phyloP scores from a whole-genome alignment of 2,329 filamentous ascomycete genomes.

The Paecilomyces sp. region DNA sequence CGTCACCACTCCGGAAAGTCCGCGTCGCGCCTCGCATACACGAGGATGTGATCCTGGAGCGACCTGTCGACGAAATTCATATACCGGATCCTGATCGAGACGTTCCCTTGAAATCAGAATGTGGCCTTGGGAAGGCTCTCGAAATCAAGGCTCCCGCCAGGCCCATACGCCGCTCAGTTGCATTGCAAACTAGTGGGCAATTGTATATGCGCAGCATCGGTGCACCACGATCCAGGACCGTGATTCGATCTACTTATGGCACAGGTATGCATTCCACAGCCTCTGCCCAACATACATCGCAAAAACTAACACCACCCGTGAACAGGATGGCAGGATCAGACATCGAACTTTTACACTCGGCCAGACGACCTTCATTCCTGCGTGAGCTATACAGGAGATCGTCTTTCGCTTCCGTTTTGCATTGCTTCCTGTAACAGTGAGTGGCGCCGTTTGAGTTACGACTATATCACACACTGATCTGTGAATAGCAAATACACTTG shows the following conservation, averaged over 20 bases:
- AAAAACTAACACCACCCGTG: background rate
- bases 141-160: slow-evolving; percentile 12
- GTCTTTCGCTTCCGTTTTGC: slow-evolving; percentile 56
- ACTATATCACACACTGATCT: background rate
- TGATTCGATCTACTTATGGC: slow-evolving; percentile 27
- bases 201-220: slow-evolving; percentile 32
- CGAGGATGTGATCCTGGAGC: slow-evolving; percentile 21
- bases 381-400: slow-evolving; percentile 29
- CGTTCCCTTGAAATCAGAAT: slow-evolving; percentile 10
- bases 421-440: slow-evolving; percentile 59
- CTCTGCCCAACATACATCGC: background rate
- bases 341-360: slow-evolving; percentile 52
- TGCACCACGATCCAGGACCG: slow-evolving; percentile 22
- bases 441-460: slow-evolving; percentile 15
- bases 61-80: slow-evolving; percentile 21
- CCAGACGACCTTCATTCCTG: slow-evolving; percentile 49
- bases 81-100: slow-evolving; percentile 8
- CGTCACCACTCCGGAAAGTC: slow-evolving; percentile 40
- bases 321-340: slow-evolving; percentile 52
- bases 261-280: slow-evolving; percentile 21
- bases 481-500: slow-evolving; percentile 50
- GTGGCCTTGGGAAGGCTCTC: slow-evolving; percentile 9
- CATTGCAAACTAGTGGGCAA: slow-evolving; percentile 28
- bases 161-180: slow-evolving; percentile 29
- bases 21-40: slow-evolving; percentile 24